Percentiles rank a stretch among this genome's conserved stretches.
Conservation (phyloP, 805 yeast genomes). For the Candida dajiaensis region DNA sequence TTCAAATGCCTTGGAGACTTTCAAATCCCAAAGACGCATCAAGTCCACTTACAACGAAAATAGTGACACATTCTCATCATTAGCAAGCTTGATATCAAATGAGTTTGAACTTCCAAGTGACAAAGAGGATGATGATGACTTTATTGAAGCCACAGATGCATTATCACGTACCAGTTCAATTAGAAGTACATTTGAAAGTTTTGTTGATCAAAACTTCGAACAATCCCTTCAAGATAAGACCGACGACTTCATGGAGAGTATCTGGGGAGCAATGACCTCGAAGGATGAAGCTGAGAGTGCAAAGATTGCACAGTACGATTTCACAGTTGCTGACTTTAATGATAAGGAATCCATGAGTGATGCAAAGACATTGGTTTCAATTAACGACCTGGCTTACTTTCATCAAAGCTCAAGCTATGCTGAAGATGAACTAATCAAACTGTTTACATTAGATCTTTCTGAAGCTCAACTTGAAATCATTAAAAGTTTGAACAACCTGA, state of each 20-base stretch:
- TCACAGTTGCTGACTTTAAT: slow-evolving; percentile 5
- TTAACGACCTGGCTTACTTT: slow-evolving; percentile 25
- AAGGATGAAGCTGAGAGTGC: slow-evolving; percentile 21
- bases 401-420: slow-evolving; percentile 16
- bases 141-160: slow-evolving; percentile 3
- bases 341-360: slow-evolving; percentile 9
- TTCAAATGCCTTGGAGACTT: slow-evolving; percentile 35
- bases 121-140: slow-evolving; percentile 9
- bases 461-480: slow-evolving; percentile 46
- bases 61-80: slow-evolving; percentile 18
- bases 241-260: slow-evolving; percentile 58
- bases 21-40: slow-evolving; percentile 34
- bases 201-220: slow-evolving; percentile 29
- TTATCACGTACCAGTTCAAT: slow-evolving; percentile 11
- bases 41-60: slow-evolving; percentile 24
- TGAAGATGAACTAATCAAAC: slow-evolving; percentile 14
- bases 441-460: slow-evolving; percentile 31
- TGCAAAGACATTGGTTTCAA: slow-evolving; percentile 19
- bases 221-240: slow-evolving; percentile 51
- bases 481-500: slow-evolving; percentile 46
- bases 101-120: slow-evolving; percentile 4
- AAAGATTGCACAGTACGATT: slow-evolving; percentile 14
- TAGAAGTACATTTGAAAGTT: slow-evolving; percentile 8
- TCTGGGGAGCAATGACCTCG: slow-evolving; percentile 51
- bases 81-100: slow-evolving; percentile 14